These are phyloP conservation scores for Musa troglodytarum DNA, from an alignment of 176 grass and related monocot species.

Conservation along the genomic window DNA sequence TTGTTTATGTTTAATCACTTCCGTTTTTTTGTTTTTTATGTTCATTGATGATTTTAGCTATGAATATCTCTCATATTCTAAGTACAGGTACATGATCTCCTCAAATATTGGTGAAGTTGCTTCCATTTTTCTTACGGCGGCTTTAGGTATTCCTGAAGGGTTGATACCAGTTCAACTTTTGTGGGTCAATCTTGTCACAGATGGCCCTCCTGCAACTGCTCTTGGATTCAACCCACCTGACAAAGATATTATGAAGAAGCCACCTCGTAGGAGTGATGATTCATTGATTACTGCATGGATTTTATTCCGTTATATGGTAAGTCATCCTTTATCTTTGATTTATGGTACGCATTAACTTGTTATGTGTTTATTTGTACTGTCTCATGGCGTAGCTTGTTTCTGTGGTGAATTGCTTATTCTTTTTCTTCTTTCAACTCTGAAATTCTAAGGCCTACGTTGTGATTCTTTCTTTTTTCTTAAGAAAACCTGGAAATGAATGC, in stretches of 20 bases:
- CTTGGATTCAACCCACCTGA: constrained; percentile 95
- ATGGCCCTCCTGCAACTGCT: constrained; percentile 82
- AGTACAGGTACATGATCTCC: constrained; percentile 86
- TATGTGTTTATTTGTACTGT: neutral
- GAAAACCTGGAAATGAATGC: no score
- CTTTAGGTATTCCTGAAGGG: constrained; percentile 91
- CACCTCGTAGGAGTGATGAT: constrained; percentile 69
- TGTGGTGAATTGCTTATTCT: neutral
- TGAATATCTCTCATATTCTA: constrained; percentile 11
- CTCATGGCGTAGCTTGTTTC: neutral
- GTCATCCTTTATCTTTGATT: neutral
- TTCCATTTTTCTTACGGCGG: constrained; percentile 83
- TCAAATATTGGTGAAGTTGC: constrained; percentile 99
- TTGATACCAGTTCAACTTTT: constrained; percentile 95
- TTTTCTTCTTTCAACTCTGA: neutral
- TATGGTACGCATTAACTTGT: neutral
- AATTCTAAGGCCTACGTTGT: no score
- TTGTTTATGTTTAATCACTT: neutral
- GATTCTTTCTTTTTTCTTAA: no score
- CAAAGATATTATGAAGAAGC: constrained; percentile 98
- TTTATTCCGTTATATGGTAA: constrained; percentile 88
- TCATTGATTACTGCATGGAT: constrained; percentile 93
- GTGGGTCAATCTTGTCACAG: constrained; percentile 96
- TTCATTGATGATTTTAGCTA: neutral
- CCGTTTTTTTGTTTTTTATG: neutral